Evolutionary conservation across 768 basidiomycete genomes (phyloP).

Genomic region (Collybiopsis luxurians): DNA sequence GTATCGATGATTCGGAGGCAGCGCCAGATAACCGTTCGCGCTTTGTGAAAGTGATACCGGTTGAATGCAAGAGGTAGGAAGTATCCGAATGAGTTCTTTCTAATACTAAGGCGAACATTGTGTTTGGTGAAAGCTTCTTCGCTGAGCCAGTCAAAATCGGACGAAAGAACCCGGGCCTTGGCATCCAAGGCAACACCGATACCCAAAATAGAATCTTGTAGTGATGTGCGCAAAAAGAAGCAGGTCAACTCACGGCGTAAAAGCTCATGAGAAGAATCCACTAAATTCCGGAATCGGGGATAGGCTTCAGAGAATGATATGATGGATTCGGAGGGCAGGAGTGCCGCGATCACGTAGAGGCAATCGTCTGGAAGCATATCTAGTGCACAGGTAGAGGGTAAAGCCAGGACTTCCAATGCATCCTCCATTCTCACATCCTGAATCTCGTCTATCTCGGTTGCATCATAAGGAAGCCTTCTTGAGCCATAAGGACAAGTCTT

Average conservation of each 20-base stretch:
- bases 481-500: constrained; percentile 35
- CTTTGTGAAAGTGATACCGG: constrained; percentile 33
- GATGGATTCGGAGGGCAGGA: constrained; percentile 36
- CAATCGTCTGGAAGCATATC: constrained; percentile 36
- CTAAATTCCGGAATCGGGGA: constrained; percentile 34
- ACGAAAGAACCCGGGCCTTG: constrained; percentile 29
- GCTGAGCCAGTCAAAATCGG: constrained; percentile 48
- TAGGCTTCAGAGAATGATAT: constrained; percentile 36
- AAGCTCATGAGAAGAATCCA: constrained; percentile 30
- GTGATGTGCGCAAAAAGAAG: constrained; percentile 40
- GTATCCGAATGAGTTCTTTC: constrained; percentile 36
- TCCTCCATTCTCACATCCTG: background rate
- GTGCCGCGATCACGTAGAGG: constrained; percentile 27
- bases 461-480: constrained; percentile 26
- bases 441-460: background rate
- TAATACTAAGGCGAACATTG: constrained; percentile 34
- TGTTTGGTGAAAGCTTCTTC: constrained; percentile 36
- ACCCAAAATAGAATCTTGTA: constrained; percentile 37
- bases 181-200: constrained; percentile 35
- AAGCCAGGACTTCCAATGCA: background rate
- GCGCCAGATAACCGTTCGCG: constrained; percentile 29
- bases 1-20: constrained; percentile 28
- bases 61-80: constrained; percentile 47
- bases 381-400: constrained; percentile 28
- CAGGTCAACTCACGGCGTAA: constrained; percentile 42